phyloP scores from a whole-genome alignment of 768 basidiomycete genomes.

The Boletus reticuloceps region DNA sequence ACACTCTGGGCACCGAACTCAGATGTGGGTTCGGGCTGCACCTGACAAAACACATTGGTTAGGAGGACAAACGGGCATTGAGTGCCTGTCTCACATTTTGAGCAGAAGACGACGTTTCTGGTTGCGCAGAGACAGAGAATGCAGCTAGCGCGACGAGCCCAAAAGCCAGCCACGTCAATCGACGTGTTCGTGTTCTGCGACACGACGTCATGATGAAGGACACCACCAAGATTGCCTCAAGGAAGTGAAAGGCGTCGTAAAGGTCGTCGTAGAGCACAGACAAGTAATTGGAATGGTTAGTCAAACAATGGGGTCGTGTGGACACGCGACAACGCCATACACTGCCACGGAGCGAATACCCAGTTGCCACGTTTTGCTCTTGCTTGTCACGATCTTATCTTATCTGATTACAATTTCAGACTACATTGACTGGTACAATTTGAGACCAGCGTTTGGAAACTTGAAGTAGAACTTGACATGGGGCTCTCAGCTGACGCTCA shows the following conservation, averaged over 20 bases:
- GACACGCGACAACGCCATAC: background rate
- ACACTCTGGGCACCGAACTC: constrained; percentile 1
- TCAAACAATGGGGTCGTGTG: background rate
- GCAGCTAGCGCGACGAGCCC: constrained; percentile 52
- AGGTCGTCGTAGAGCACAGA: background rate
- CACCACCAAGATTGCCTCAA: background rate
- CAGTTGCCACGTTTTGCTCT: constrained; percentile 16
- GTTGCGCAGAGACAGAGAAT: constrained; percentile 43
- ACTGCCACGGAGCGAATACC: constrained; percentile 13
- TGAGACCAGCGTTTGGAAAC: no score
- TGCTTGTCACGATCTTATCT: background rate
- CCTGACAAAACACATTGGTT: constrained; percentile 6
- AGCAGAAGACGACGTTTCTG: constrained; percentile 11
- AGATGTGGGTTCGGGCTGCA: constrained; percentile 11
- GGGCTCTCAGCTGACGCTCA: no score
- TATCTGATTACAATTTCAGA: constrained; percentile 2
- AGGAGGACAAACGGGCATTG: background rate
- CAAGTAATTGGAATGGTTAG: background rate
- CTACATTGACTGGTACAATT: no score
- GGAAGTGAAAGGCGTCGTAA: background rate
- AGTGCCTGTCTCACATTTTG: constrained; percentile 14
- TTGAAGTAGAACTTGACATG: no score
- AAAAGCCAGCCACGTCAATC: constrained; percentile 60
- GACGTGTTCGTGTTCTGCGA: constrained; percentile 29
- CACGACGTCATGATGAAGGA: constrained; percentile 17